A percentile compares a stretch with the other conserved stretches of the same genome.
phyloP scores from a whole-genome alignment of 306 rosid species.

The Amphicarpaea edgeworthii region DNA sequence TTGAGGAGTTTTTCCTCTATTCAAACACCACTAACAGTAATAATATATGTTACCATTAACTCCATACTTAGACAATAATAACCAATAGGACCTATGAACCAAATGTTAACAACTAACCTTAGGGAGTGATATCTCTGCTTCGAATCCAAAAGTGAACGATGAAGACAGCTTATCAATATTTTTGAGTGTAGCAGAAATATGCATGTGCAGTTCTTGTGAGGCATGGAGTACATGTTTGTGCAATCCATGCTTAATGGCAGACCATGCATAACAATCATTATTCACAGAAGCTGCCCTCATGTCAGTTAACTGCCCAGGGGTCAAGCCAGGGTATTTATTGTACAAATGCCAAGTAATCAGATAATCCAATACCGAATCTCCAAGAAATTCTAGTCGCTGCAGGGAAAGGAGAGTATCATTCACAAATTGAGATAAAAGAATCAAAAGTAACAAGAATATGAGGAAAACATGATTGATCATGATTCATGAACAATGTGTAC shows the following conservation, averaged over 20 bases:
- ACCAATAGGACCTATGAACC: neutral
- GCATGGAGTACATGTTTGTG: constrained; percentile 70
- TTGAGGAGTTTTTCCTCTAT: neutral
- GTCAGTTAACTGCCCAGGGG: constrained; percentile 78
- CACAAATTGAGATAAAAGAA: constrained; percentile 16
- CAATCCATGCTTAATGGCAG: constrained; percentile 65
- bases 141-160: constrained; percentile 77
- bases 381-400: constrained; percentile 87
- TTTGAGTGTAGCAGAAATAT: constrained; percentile 50
- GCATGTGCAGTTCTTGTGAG: constrained; percentile 65
- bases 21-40: constrained; percentile 13
- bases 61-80: neutral
- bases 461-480: constrained; percentile 6
- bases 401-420: constrained; percentile 33
- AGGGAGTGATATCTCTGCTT: constrained; percentile 65
- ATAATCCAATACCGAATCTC: constrained; percentile 79
- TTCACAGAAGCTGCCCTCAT: constrained; percentile 84
- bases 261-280: constrained; percentile 77
- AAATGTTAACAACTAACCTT: constrained; percentile 62
- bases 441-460: neutral
- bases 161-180: constrained; percentile 46
- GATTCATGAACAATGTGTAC: too few species aligned
- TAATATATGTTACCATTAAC: neutral
- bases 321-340: constrained; percentile 66
- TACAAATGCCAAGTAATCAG: constrained; percentile 67